Percentiles rank a stretch among this genome's conserved stretches.
These are phyloP conservation scores for Mycena vitilis DNA, from an alignment of 768 basidiomycete species.

Conservation along the genomic window DNA sequence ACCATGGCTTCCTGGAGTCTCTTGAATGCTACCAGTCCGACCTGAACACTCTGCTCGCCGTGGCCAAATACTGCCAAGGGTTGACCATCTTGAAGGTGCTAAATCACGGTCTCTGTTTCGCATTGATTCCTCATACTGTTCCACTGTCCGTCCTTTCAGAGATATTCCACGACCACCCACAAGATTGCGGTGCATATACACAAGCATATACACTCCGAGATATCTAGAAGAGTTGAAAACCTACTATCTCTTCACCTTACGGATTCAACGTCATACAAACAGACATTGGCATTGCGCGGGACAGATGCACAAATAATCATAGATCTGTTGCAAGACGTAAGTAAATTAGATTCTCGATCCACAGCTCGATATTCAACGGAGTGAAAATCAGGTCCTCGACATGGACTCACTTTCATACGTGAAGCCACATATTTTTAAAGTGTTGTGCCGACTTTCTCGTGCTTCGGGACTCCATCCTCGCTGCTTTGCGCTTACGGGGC, in stretches of 20 bases:
- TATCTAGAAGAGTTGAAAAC: not conserved
- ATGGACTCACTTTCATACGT: not conserved
- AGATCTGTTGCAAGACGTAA: constrained; percentile 30
- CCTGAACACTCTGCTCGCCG: no score
- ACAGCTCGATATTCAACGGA: no score
- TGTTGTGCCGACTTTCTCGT: constrained; percentile 25
- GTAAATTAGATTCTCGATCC: not conserved
- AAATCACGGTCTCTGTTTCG: no score
- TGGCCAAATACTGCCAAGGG: no score
- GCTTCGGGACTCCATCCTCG: constrained; percentile 24
- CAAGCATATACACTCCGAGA: not conserved
- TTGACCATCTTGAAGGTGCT: no score
- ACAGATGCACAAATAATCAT: constrained; percentile 7
- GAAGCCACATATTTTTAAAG: constrained; percentile 13
- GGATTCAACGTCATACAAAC: constrained; percentile 4
- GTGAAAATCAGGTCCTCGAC: constrained; percentile 14
- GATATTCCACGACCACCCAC: constrained; percentile 14
- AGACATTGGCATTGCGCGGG: constrained; percentile 5
- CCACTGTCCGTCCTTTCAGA: no score
- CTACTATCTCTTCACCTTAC: constrained; percentile 7
- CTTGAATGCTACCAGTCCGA: no score
- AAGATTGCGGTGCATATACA: not conserved
- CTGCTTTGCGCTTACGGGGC: constrained; percentile 20
- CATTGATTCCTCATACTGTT: no score
- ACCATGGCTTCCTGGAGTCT: no score